Evolutionary conservation across 805 yeast species (phyloP), one percentile per base, ranked within the genome.

Genomic region (Kodamaea neixiangensis): DNA sequence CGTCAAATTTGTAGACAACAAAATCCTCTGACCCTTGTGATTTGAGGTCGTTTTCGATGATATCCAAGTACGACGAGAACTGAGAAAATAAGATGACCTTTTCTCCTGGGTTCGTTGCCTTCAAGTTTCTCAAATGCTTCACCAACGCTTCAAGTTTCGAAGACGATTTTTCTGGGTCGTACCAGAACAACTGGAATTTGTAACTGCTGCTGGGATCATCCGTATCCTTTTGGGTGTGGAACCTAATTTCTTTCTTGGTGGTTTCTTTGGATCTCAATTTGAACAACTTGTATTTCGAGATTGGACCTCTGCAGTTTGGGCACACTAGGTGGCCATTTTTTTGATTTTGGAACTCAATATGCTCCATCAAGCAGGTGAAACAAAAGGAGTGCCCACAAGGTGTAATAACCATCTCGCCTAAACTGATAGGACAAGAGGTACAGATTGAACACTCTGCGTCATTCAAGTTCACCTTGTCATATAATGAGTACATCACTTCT

Each of bases 71-170:
- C 0, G 89, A 78, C 0, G 97, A 87, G 60, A 92, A 92, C 59
- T 93, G 97, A 1, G 97, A 90, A 62, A 93, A 93, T 0, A 93
- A 92, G 46, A 93, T 91, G 3, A 87, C 82, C 59, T 87, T 90
- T 51, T 85, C 89, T 13, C 82, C 83, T 0, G 86, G 81, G 7
- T 80, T 74, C 13, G 80, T 81, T 20, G 77, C 80, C 50, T 76
- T 77, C 13, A 87, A 67, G 21, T 67, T 69, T 34, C 79, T 71
- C 14, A 90, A 66, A 60, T 87, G 90, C 3, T 74, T 67, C 4
- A 88, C 52, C 20, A 91, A 71, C 0, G 96, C 90, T 56, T 81
- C 80, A 11, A 89, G 73, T 64, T 91, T 91, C 0, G 96, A 80
- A 0, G 96, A 86, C 45, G 83, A 77, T 14, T 73, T 76, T 54